phyloP scores from a whole-genome alignment of 495 filamentous ascomycete species.

The Aspergillus hancockii region DNA sequence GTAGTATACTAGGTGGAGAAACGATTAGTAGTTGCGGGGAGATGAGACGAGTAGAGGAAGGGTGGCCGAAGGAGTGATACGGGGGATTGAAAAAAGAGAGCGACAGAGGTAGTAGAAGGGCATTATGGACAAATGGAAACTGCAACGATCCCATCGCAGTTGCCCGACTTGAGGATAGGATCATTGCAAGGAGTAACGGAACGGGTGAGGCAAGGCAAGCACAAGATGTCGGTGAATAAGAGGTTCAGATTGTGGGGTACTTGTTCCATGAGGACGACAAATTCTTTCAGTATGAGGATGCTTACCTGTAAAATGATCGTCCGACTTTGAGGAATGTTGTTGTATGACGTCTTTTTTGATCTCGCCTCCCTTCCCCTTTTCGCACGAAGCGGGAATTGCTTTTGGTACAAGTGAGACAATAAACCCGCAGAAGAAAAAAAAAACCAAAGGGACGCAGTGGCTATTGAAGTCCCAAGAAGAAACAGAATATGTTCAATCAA shows the following conservation, averaged over 20 bases:
- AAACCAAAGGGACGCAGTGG: slow-evolving; percentile 1
- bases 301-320: slow-evolving; percentile 13
- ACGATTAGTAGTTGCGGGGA: slow-evolving; percentile 30
- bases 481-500: slow-evolving; percentile 13
- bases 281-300: not conserved
- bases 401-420: slow-evolving; percentile 6
- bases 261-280: not conserved
- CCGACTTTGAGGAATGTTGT: slow-evolving; percentile 9
- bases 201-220: slow-evolving; percentile 6
- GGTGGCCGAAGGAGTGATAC: slow-evolving; percentile 11
- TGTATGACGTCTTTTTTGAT: slow-evolving; percentile 9
- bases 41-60: slow-evolving; percentile 14
- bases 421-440: slow-evolving; percentile 3
- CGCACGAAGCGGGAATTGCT: slow-evolving; percentile 5
- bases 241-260: not conserved
- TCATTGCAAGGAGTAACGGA: slow-evolving; percentile 23
- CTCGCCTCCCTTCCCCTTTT: slow-evolving; percentile 10
- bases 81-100: slow-evolving; percentile 20
- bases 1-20: slow-evolving; percentile 33
- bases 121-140: slow-evolving; percentile 20
- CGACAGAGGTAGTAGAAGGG: slow-evolving; percentile 27
- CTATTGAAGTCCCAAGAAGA: not conserved
- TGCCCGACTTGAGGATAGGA: slow-evolving; percentile 9
- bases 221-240: slow-evolving; percentile 14
- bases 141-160: slow-evolving; percentile 19